These are phyloP conservation scores for Venturia pyrina DNA, from an alignment of 2,329 filamentous ascomycete genomes.

Conservation along the genomic window DNA sequence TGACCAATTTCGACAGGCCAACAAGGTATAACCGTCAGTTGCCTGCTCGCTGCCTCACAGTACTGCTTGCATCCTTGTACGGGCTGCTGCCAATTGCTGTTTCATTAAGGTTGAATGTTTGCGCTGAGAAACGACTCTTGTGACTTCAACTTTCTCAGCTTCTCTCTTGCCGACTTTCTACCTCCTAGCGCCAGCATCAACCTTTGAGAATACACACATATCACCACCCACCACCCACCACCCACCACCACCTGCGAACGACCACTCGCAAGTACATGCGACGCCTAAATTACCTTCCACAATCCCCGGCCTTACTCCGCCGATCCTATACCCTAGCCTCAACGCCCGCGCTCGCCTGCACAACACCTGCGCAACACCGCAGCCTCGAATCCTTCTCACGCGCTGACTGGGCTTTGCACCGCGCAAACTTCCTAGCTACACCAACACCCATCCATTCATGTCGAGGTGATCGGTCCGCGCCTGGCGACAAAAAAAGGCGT, in stretches of 20 bases:
- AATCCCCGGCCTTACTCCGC: constrained; percentile 3
- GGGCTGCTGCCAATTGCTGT: background rate
- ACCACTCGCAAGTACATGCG: too few species aligned
- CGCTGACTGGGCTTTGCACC: background rate
- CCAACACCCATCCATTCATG: background rate
- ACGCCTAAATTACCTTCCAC: background rate
- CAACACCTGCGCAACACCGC: constrained; percentile 4
- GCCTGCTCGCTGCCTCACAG: background rate
- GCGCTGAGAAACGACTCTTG: too few species aligned
- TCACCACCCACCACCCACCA: too few species aligned
- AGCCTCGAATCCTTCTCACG: background rate
- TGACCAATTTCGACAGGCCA: background rate
- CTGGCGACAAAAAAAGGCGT: background rate
- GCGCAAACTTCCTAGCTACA: background rate
- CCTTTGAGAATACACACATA: background rate
- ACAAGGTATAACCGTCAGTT: background rate
- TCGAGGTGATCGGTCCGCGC: background rate
- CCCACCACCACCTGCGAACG: background rate
- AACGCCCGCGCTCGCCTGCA: background rate
- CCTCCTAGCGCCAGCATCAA: background rate
- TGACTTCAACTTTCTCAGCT: too few species aligned
- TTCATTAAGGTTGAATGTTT: background rate
- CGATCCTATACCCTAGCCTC: background rate
- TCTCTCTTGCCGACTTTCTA: background rate
- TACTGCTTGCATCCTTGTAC: background rate